Conservation (phyloP, 192 early-diverging fungal genomes). For the Coemansia sp. region DNA sequence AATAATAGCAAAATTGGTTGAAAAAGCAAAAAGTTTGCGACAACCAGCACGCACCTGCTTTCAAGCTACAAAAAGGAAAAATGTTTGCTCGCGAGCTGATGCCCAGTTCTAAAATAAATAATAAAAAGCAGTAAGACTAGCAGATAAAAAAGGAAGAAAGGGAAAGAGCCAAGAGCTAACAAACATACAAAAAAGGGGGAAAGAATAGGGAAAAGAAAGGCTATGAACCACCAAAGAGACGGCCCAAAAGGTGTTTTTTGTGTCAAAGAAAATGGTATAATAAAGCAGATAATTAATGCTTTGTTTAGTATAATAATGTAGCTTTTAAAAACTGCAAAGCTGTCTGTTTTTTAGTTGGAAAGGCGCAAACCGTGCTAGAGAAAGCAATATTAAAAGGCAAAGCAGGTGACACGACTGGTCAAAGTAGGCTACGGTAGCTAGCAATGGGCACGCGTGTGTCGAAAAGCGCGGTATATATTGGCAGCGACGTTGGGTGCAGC, state of each 20-base stretch:
- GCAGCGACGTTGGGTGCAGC: too few relatives aligned
- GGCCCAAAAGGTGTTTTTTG: neutral
- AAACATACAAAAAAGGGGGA: neutral
- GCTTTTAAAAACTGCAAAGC: too few relatives aligned
- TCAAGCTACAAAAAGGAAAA: neutral
- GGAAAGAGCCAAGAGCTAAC: neutral
- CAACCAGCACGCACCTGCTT: constrained; percentile 3
- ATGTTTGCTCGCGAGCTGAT: neutral
- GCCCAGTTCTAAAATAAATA: constrained; percentile 7
- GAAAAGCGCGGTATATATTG: too few relatives aligned
- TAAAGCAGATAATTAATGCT: neutral
- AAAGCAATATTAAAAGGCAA: too few relatives aligned
- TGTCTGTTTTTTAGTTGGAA: too few relatives aligned
- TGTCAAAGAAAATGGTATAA: neutral
- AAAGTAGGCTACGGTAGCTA: too few relatives aligned
- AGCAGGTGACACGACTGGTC: too few relatives aligned
- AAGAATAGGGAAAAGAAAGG: neutral
- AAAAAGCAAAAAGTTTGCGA: neutral
- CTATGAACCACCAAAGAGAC: neutral
- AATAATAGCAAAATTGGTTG: neutral
- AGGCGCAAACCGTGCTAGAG: too few relatives aligned
- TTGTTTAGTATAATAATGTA: neutral
- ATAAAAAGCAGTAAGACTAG: constrained; percentile 1
- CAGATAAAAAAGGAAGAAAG: constrained; percentile 1
- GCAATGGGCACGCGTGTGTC: too few relatives aligned